These are phyloP conservation scores for Anisodus tanguticus DNA, from an alignment of 257 asterid genomes.

Conservation along the genomic window DNA sequence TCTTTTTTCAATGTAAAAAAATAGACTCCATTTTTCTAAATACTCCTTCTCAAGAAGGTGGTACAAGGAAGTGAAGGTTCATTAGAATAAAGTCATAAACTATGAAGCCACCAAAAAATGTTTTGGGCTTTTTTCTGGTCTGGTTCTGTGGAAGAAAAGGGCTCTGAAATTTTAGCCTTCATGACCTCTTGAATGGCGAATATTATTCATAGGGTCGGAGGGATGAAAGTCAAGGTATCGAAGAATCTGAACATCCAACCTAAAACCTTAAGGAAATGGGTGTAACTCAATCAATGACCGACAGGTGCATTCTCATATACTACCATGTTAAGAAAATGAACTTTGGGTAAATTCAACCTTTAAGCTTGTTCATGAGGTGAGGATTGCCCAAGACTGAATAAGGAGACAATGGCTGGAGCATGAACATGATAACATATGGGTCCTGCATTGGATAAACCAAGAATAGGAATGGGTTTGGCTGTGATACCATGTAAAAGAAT, in stretches of 20 bases:
- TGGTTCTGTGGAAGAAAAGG: not conserved
- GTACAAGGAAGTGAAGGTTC: slow-evolving; percentile 17
- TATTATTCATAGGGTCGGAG: not conserved
- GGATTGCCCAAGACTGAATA: not conserved
- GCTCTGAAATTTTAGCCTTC: not conserved
- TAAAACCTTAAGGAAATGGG: not conserved
- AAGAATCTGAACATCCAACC: not conserved
- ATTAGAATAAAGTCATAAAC: not conserved
- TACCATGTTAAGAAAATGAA: not conserved
- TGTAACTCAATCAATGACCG: not conserved
- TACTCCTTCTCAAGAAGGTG: slow-evolving; percentile 3
- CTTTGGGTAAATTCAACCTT: not conserved
- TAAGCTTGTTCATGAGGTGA: not conserved
- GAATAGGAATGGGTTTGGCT: too few relatives aligned
- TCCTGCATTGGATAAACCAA: not conserved
- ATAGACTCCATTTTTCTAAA: slow-evolving; percentile 18
- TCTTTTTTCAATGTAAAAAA: not conserved
- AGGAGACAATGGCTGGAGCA: not conserved
- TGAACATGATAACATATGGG: not conserved
- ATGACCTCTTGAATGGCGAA: not conserved
- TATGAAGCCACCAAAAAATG: not conserved
- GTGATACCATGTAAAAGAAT: not conserved
- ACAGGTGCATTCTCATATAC: too few relatives aligned
- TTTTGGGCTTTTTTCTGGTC: slow-evolving; percentile 5
- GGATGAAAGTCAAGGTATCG: not conserved